Evolutionary conservation across 1,284 basidiomycete species (phyloP).

Genomic region (Trametes hirsuta): DNA sequence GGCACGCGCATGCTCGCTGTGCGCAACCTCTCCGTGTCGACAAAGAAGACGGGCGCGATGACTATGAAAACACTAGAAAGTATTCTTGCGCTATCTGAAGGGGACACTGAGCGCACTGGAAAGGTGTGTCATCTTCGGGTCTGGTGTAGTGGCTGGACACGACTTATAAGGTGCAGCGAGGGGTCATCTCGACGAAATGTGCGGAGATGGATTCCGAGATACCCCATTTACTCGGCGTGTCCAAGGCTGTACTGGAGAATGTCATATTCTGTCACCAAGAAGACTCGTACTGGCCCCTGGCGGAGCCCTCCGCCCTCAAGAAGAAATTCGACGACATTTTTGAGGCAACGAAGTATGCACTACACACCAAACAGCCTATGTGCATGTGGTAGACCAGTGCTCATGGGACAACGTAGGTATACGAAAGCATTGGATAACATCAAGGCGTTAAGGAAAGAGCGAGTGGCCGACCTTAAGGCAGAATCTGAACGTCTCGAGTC

Average conservation of each 20-base stretch:
- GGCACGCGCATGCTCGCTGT: conserved; percentile 90
- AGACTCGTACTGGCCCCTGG: conserved; percentile 97
- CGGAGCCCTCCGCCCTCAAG: conserved; percentile 90
- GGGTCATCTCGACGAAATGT: conserved; percentile 92
- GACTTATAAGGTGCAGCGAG: conserved; percentile 56
- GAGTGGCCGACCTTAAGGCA: conserved; percentile 88
- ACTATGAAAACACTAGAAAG: conserved; percentile 99
- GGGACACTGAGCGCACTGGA: conserved; percentile 60
- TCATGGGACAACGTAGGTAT: conserved; percentile 58
- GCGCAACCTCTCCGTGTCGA: conserved; percentile 90
- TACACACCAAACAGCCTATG: not conserved
- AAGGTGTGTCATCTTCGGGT: conserved; percentile 57
- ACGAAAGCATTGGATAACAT: conserved; percentile 97
- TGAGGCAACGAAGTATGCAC: conserved; percentile 87
- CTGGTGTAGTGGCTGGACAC: not conserved
- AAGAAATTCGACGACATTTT: conserved; percentile 99
- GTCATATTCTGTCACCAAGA: conserved; percentile 99
- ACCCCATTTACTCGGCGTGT: conserved; percentile 91
- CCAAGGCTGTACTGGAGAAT: conserved; percentile 95
- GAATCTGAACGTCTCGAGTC: conserved; percentile 89
- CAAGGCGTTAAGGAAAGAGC: conserved; percentile 88
- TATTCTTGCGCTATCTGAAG: conserved; percentile 79
- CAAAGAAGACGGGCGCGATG: conserved; percentile 86
- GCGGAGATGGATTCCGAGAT: conserved; percentile 97
- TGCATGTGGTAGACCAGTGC: not conserved